phyloP scores from a whole-genome alignment of 208 protist genomes.

The Paratrypanosoma confusum region DNA sequence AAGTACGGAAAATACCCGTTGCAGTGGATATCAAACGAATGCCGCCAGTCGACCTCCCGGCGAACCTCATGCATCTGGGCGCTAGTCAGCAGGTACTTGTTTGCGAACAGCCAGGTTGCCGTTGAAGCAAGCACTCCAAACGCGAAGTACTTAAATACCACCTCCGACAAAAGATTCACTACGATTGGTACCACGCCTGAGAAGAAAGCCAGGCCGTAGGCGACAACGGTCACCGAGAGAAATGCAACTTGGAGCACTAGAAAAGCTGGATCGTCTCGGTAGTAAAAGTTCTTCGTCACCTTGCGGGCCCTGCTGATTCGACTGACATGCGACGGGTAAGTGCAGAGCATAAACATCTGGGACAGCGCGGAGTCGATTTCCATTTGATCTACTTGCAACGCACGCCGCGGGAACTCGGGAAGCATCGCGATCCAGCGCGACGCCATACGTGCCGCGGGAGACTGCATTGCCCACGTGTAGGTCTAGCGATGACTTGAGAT shows the following conservation, averaged over 20 bases:
- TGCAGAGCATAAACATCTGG: constrained; percentile 84
- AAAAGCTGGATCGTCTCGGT: constrained; percentile 95
- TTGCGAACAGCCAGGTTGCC: constrained; percentile 49
- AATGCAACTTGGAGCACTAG: constrained; percentile 87
- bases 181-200: constrained; percentile 6
- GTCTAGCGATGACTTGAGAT: no score
- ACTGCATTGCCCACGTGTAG: no score
- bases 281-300: constrained; percentile 96
- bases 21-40: constrained; percentile 96
- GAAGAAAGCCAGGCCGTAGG: constrained; percentile 38
- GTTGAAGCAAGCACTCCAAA: constrained; percentile 62
- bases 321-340: constrained; percentile 67
- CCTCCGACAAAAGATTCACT: constrained; percentile 1
- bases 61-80: constrained; percentile 27
- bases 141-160: constrained; percentile 41
- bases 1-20: constrained; percentile 95
- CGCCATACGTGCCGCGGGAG: no score
- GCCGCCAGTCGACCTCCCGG: constrained; percentile 88
- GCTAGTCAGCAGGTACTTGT: constrained; percentile 33
- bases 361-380: constrained; percentile 85
- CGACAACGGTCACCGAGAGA: constrained; percentile 44
- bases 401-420: constrained; percentile 63
- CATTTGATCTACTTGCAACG: constrained; percentile 85
- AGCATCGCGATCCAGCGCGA: constrained; percentile 60
- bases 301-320: constrained; percentile 82